Evolutionary conservation across 768 basidiomycete genomes (phyloP), one percentile per base, ranked within the genome.

Genomic region (Lentinula edodes): DNA sequence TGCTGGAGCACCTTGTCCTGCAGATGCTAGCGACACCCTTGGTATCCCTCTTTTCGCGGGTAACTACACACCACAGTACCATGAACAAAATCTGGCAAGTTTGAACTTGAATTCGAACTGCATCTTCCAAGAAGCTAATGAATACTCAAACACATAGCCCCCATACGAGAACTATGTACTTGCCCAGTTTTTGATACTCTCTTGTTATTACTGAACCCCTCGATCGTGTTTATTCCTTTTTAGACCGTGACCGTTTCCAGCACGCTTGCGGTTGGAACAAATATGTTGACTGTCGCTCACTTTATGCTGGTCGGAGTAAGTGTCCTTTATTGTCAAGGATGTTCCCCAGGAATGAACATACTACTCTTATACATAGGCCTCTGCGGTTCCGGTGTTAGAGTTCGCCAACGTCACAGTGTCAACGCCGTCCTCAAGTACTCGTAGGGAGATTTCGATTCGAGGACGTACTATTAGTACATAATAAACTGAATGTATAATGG

Each of bases 281-380:
- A 58, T 42, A 45, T 58, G 56, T 20, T 58, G 9, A 58, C 42
- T 23, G 56, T 28, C 13, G 56, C 56, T 36, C 56, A 58, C 13
- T 58, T 58, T 23, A 46, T 58, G 56, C 28, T 58, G 18, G 32
- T 58, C 6, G 56, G 56, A 41, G 56, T 58, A 41, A 45, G 56
- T 43, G 56, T 43, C 6, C 38, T 15, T 13, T 5, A 6, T 28
- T 23, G 9, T 28, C 28, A 28, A 28, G 28, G 28, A 28, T 28
- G 28, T 28, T 28, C 28, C 28, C 28, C 28, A 28, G 28, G 2
- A 28, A 28, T 28, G 28, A 28, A 28, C 23, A 23, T 23, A n/a
- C n/a, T n/a, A 39, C 20, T 28, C 0, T 43, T 9, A 7, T 12
- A 35, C 12, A 15, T 12, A 58, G 56, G 56, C 23, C 35, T 43